Percentiles rank a stretch among this genome's conserved stretches.
These are phyloP conservation scores for Phalaenopsis hybrid DNA, from an alignment of 116 monocot genomes.

Conservation along the genomic window DNA sequence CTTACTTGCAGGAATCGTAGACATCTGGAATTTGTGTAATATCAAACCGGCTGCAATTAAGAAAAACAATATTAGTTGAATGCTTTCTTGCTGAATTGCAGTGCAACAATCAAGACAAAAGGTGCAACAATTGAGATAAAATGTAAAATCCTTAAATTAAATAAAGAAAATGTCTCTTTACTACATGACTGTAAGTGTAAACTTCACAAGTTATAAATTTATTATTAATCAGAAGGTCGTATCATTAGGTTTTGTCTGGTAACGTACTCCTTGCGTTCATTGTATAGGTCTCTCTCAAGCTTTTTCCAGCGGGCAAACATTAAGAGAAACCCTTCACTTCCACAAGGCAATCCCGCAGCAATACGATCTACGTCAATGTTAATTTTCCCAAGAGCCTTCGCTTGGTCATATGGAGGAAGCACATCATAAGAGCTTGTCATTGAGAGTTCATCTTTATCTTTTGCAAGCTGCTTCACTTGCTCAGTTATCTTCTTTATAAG, in stretches of 20 bases:
- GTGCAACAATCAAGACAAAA: background rate
- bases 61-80: constrained; percentile 1
- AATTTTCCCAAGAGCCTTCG: constrained; percentile 86
- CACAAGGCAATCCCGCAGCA: constrained; percentile 98
- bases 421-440: constrained; percentile 56
- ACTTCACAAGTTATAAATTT: background rate
- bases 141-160: background rate
- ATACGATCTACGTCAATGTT: constrained; percentile 92
- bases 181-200: background rate
- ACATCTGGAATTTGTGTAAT: constrained; percentile 99
- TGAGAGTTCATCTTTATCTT: constrained; percentile 84
- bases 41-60: constrained; percentile 84
- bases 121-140: background rate
- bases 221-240: background rate
- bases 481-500: constrained; percentile 82
- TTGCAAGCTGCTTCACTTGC: constrained; percentile 88
- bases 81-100: background rate
- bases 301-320: constrained; percentile 99
- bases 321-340: constrained; percentile 91
- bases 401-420: constrained; percentile 89
- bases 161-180: background rate
- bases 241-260: background rate
- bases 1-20: constrained; percentile 99
- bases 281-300: constrained; percentile 92
- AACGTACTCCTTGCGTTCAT: constrained; percentile 93